Evolutionary conservation across 1,139 yeast genomes (phyloP).

Genomic region (Zygosaccharomyces pseudobailii): DNA sequence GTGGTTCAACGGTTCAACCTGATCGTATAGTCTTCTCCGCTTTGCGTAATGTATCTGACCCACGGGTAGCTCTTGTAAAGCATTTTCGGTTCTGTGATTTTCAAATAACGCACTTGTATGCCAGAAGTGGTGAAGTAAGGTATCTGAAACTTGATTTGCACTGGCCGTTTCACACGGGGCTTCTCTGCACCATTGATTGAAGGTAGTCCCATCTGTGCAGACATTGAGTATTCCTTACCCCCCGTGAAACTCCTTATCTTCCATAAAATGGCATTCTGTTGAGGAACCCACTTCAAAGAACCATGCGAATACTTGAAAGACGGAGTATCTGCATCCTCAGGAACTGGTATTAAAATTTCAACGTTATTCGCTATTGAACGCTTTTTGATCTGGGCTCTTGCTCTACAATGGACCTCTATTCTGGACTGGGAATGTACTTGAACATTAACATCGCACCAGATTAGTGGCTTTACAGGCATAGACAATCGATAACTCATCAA

Average conservation of each 20-base stretch:
- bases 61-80: conserved; percentile 96
- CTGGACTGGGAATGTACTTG: conserved; percentile 83
- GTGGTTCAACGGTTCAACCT: conserved; percentile 37
- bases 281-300: conserved; percentile 87
- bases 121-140: conserved; percentile 98
- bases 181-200: conserved; percentile 58
- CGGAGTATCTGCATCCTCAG: conserved; percentile 96
- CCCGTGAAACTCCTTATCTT: conserved; percentile 91
- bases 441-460: conserved; percentile 76
- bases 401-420: conserved; percentile 77
- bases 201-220: conserved; percentile 88
- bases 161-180: conserved; percentile 60
- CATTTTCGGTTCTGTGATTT: conserved; percentile 89
- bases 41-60: conserved; percentile 92
- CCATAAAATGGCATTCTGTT: conserved; percentile 81
- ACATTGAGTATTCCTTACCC: conserved; percentile 85
- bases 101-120: conserved; percentile 87
- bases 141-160: conserved; percentile 86
- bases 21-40: conserved; percentile 91
- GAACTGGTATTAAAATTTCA: conserved; percentile 86
- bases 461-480: conserved; percentile 87
- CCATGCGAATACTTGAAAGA: conserved; percentile 80
- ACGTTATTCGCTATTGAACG: conserved; percentile 92
- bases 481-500: conserved; percentile 82
- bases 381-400: conserved; percentile 87